Conservation (phyloP, 179 eudicot species). For the Vitellaria paradoxa region DNA sequence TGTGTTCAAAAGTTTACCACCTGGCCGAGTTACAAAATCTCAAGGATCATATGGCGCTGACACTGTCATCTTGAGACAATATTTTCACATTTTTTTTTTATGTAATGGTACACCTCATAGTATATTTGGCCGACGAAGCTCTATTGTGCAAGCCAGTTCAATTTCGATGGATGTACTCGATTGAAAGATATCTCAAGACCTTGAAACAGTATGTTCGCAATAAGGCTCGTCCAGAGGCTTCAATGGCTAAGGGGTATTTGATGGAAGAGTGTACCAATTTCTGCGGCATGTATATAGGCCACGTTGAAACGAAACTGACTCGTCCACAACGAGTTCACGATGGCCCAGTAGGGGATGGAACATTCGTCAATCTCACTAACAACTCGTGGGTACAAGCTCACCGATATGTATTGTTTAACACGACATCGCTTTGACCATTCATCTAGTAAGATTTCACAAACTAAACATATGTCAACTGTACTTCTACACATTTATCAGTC, state of each 20-base stretch:
- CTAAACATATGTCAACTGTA: too few species aligned
- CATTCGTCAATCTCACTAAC: not conserved
- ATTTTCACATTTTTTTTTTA: not conserved
- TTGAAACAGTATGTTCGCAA: constrained; percentile 12
- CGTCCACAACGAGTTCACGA: not conserved
- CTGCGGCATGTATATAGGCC: not conserved
- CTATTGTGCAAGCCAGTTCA: not conserved
- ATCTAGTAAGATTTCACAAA: not conserved
- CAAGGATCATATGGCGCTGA: too few species aligned
- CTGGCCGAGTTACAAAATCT: too few species aligned
- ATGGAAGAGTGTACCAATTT: constrained; percentile 6
- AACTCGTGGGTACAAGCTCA: not conserved
- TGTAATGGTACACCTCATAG: not conserved
- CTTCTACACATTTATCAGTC: too few species aligned
- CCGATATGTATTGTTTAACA: not conserved
- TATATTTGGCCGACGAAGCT: constrained; percentile 2
- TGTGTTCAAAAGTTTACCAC: too few species aligned
- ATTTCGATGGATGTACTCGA: constrained; percentile 10
- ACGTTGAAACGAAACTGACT: not conserved
- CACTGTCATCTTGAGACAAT: not conserved
- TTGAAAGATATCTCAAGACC: constrained; percentile 1
- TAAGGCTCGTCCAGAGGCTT: constrained; percentile 5
- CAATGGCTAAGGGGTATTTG: not conserved
- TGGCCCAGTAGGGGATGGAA: not conserved
- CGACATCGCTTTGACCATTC: not conserved